These are phyloP conservation scores for Podila epigama DNA, from an alignment of 192 early-diverging fungal genomes.

Conservation along the genomic window DNA sequence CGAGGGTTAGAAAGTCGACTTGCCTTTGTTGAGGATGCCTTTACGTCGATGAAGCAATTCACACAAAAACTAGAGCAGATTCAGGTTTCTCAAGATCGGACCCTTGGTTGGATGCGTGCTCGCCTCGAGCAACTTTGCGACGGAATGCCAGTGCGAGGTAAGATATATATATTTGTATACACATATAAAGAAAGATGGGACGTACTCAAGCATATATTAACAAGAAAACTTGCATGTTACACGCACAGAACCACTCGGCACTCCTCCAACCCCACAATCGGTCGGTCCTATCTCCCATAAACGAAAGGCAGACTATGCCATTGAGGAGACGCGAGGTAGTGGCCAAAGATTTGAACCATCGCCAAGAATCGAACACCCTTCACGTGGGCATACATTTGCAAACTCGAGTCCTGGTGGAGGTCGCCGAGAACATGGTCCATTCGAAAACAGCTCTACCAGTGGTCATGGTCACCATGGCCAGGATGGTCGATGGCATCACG, in stretches of 20 bases:
- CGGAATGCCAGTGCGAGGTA: constrained; percentile 16
- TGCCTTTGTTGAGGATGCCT: constrained; percentile 27
- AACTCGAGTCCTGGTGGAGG: neutral
- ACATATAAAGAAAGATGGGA: no score
- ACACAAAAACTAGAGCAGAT: constrained; percentile 29
- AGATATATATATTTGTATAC: neutral
- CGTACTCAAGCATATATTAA: no score
- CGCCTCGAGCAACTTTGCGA: constrained; percentile 32
- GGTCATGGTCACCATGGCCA: neutral
- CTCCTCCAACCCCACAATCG: constrained; percentile 25
- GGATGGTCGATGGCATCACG: neutral
- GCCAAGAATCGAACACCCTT: neutral
- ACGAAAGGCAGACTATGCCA: constrained; percentile 21
- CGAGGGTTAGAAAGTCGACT: constrained; percentile 21
- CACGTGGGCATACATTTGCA: neutral
- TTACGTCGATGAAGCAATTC: constrained; percentile 15
- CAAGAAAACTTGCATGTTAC: no score
- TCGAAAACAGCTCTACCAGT: no score
- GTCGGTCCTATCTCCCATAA: constrained; percentile 12
- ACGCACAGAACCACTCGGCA: constrained; percentile 4
- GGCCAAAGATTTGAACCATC: constrained; percentile 15
- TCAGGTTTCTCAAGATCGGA: constrained; percentile 26
- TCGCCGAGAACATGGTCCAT: neutral
- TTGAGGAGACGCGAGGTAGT: constrained; percentile 14
- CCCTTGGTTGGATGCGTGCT: constrained; percentile 40